Evolutionary conservation across 225 moss, liverwort and hornwort species (phyloP).

Genomic region (Polytrichum formosum): DNA sequence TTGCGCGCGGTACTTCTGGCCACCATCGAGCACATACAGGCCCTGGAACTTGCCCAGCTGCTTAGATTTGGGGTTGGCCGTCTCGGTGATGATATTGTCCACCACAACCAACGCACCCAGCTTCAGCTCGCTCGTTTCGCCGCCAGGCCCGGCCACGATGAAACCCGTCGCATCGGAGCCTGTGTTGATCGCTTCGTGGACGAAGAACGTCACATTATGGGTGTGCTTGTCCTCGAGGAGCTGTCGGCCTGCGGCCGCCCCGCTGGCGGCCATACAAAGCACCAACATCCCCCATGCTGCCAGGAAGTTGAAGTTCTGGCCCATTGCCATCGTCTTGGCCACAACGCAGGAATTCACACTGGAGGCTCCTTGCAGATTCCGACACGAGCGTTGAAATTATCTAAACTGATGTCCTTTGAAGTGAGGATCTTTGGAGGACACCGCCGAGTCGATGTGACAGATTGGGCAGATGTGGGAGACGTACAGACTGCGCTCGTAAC

Average conservation of each 20-base stretch:
- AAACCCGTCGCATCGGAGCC: background rate
- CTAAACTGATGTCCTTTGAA: too few species aligned
- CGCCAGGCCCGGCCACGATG: constrained; percentile 3
- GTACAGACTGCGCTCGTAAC: too few species aligned
- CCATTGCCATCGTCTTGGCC: too few species aligned
- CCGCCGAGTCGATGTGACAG: too few species aligned
- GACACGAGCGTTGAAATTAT: too few species aligned
- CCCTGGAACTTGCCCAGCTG: constrained; percentile 9
- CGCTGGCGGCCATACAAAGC: background rate
- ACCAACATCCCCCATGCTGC: too few species aligned
- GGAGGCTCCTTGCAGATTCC: too few species aligned
- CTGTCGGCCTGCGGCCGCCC: background rate
- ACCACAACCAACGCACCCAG: constrained; percentile 2
- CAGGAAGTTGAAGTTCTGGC: too few species aligned
- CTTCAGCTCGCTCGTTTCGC: background rate
- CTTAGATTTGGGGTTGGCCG: constrained; percentile 4
- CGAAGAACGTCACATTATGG: background rate
- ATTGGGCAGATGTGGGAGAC: too few species aligned
- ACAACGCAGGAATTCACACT: too few species aligned
- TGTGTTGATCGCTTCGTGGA: constrained; percentile 3
- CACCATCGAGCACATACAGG: constrained; percentile 5
- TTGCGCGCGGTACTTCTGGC: background rate
- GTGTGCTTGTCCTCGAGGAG: background rate
- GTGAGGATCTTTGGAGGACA: too few species aligned
- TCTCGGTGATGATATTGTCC: constrained; percentile 8